These are phyloP conservation scores for Phytophthora boehmeriae DNA, from an alignment of 352 stramenopile species.

Conservation along the genomic window DNA sequence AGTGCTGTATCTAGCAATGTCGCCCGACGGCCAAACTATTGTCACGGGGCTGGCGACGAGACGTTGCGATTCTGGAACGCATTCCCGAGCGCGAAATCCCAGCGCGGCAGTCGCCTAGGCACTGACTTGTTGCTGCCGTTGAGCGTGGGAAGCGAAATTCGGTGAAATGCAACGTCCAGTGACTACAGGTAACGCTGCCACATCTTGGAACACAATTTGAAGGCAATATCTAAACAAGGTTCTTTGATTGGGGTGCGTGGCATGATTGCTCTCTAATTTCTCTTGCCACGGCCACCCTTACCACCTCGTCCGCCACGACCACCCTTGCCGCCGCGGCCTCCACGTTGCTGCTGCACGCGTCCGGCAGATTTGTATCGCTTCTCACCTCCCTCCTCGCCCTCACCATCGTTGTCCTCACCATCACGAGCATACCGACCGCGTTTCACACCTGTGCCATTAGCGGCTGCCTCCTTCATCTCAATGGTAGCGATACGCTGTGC, in stretches of 20 bases:
- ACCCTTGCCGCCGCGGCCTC: constrained; percentile 29
- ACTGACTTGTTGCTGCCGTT: constrained; percentile 64
- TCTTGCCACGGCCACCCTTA: constrained; percentile 34
- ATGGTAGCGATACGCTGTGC: constrained; percentile 95
- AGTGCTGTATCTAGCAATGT: constrained; percentile 97
- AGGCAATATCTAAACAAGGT: constrained; percentile 38
- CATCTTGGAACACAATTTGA: constrained; percentile 17
- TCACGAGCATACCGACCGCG: constrained; percentile 66
- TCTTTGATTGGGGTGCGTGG: constrained; percentile 14
- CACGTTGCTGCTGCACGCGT: constrained; percentile 49
- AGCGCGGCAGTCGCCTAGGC: constrained; percentile 52
- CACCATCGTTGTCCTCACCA: constrained; percentile 47
- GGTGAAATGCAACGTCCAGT: constrained; percentile 35
- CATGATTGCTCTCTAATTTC: constrained; percentile 37
- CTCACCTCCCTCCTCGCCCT: constrained; percentile 42
- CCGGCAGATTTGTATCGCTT: constrained; percentile 84
- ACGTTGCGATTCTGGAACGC: constrained; percentile 98
- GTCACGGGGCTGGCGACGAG: constrained; percentile 97
- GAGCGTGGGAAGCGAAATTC: constrained; percentile 61
- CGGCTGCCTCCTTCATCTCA: constrained; percentile 86
- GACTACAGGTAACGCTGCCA: not conserved
- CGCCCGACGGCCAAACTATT: constrained; percentile 96
- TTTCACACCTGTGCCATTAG: constrained; percentile 56
- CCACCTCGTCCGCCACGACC: constrained; percentile 33
- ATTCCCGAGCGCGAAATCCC: constrained; percentile 89